Percentiles rank a stretch among this genome's conserved stretches.
Conservation (phyloP, 2,329 filamentous ascomycete genomes). For the Emericellopsis atlantica region DNA sequence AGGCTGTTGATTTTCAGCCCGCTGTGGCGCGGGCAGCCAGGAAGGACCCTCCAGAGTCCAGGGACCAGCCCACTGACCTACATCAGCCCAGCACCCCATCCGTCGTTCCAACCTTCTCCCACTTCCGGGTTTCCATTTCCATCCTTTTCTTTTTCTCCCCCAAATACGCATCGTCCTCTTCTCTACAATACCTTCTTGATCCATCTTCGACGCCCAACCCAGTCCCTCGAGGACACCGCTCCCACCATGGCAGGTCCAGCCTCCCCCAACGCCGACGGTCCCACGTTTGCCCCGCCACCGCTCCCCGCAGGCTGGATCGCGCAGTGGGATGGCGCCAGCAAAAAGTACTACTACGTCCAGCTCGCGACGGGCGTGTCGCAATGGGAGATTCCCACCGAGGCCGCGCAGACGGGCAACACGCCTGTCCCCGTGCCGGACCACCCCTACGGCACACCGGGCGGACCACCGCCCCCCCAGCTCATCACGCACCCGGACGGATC, state of each 20-base stretch:
- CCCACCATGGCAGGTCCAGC: constrained; percentile 40
- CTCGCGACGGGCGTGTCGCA: constrained; percentile 59
- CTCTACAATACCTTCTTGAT: too few relatives aligned
- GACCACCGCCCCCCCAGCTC: constrained; percentile 26
- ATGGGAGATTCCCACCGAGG: constrained; percentile 59
- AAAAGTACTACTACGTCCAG: constrained; percentile 61
- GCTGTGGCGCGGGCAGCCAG: too few relatives aligned
- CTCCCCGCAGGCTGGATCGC: constrained; percentile 57
- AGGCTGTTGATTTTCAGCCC: too few relatives aligned
- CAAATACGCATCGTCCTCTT: too few relatives aligned
- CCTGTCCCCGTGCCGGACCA: constrained; percentile 44
- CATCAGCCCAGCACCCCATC: too few relatives aligned
- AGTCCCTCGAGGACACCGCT: too few relatives aligned
- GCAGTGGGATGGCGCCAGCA: constrained; percentile 52
- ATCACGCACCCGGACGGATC: constrained; percentile 51
- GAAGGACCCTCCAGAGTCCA: too few relatives aligned
- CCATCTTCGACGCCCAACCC: too few relatives aligned
- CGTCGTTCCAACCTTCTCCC: too few relatives aligned
- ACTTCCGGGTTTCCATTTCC: too few relatives aligned
- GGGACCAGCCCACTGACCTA: too few relatives aligned
- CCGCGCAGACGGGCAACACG: constrained; percentile 48
- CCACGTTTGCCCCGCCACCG: constrained; percentile 45
- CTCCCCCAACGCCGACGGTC: constrained; percentile 45
- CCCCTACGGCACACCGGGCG: constrained; percentile 43
- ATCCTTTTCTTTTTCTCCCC: too few relatives aligned